phyloP scores from a whole-genome alignment of 1,284 basidiomycete species.

The Marasmius sp. region DNA sequence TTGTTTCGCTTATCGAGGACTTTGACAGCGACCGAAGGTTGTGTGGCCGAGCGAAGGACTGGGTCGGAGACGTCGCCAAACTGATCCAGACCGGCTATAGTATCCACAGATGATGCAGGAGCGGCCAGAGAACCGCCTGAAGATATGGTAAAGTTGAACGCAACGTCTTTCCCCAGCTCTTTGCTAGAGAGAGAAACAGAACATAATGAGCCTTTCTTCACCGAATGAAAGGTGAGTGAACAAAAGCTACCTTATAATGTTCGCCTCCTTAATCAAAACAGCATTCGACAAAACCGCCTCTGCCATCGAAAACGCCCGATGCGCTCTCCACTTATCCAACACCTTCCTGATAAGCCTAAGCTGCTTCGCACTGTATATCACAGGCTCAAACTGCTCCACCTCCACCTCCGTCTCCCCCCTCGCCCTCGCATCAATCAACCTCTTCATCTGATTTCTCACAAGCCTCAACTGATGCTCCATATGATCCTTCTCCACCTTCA shows the following conservation, averaged over 20 bases:
- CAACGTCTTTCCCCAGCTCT: slow-evolving; percentile 82
- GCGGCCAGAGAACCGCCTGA: slow-evolving; percentile 80
- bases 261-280: slow-evolving; percentile 90
- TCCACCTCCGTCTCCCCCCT: slow-evolving; percentile 70
- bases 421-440: slow-evolving; percentile 77
- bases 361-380: slow-evolving; percentile 80
- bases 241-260: slow-evolving; percentile 78
- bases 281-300: slow-evolving; percentile 87
- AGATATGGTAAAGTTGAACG: slow-evolving; percentile 90
- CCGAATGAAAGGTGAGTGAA: slow-evolving; percentile 5
- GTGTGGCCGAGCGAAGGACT: slow-evolving; percentile 64
- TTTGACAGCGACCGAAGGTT: slow-evolving; percentile 88
- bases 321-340: slow-evolving; percentile 81
- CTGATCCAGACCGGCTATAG: slow-evolving; percentile 85
- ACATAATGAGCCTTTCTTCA: neutral
- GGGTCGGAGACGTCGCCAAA: slow-evolving; percentile 92
- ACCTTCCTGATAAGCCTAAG: slow-evolving; percentile 79
- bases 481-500: slow-evolving; percentile 86
- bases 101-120: slow-evolving; percentile 83
- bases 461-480: slow-evolving; percentile 85
- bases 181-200: slow-evolving; percentile 57
- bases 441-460: slow-evolving; percentile 81
- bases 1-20: slow-evolving; percentile 86
- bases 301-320: slow-evolving; percentile 89
- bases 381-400: slow-evolving; percentile 67